Base-by-base conservation (phyloP, 768 basidiomycete genomes). In the Strobilomyces echinocephalus region DNA sequence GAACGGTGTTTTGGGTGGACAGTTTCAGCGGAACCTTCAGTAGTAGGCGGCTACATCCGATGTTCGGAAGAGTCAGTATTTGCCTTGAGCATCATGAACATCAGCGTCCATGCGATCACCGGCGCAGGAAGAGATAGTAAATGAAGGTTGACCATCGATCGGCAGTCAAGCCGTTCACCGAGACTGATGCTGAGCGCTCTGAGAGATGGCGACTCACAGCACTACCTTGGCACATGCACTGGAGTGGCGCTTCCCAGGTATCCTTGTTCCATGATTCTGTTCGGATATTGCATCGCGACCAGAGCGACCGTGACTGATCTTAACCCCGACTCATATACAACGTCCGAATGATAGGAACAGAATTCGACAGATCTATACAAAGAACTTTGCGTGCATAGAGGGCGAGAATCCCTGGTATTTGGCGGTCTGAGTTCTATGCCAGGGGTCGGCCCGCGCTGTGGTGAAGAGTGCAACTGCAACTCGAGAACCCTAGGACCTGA, bases 331-430 rank as follows among this genome's bases (percentile, higher is more conserved):
- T n/a, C 40, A 40, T 38, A 47, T 50, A 44, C 35, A 39, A 20
- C 38, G n/a, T 48, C 26, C 10, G 26, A 41, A 31, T 30, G 4
- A 36, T 15, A 31, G 33, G n/a, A 43, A 52, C 35, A 12, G 24
- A 40, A 20, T 20, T 9, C n/a, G 12, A 52, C 6, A 14, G 40
- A 33, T 38, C 9, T 38, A 50, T 43, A 30, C 18, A 31, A 11
- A 8, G 18, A 48, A 24, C 31, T 24, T 21, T 20, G 18, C 39
- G 40, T 26, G 50, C 15, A 35, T 20, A 24, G 34, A 30, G 9
- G 24, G 30, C 12, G 44, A 33, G 47, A 11, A 21, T 46, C 41
- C 26, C 26, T 51, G 63, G 63, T 63, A 63, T 63, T 20, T 43
- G 40, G 52, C 31, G 26, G 31, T 51, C 33, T 20, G 5, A 40